Evolutionary conservation across 371 early-diverging fungal species (phyloP).

Genomic region (Mortierella sp.): DNA sequence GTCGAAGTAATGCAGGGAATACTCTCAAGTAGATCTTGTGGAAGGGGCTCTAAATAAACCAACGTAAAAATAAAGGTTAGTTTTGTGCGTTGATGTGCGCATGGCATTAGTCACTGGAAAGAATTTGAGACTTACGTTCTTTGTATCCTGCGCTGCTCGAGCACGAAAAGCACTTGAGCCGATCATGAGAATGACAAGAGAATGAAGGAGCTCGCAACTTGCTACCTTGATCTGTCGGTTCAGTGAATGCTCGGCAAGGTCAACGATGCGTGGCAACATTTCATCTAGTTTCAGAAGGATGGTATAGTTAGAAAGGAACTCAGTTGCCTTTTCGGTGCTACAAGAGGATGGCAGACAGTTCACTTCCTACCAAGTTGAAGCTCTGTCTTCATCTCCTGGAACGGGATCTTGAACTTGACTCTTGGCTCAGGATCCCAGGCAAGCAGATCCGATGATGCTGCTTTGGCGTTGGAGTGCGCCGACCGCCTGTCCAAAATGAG

Average conservation of each 20-base stretch:
- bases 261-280: conserved; percentile 79
- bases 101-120: not conserved
- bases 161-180: conserved; percentile 76
- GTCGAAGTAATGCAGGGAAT: conserved; percentile 78
- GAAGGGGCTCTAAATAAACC: conserved; percentile 64
- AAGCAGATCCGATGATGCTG: conserved; percentile 51
- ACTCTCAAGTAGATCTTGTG: conserved; percentile 72
- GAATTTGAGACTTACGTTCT: conserved; percentile 48
- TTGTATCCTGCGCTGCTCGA: conserved; percentile 56
- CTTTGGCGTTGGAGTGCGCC: conserved; percentile 25
- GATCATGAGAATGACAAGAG: conserved; percentile 77
- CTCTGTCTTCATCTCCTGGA: conserved; percentile 72
- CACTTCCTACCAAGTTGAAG: conserved; percentile 70
- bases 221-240: conserved; percentile 83
- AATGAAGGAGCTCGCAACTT: conserved; percentile 84
- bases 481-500: conserved; percentile 62
- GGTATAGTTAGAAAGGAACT: too few relatives aligned
- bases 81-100: not conserved
- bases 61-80: not conserved
- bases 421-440: conserved; percentile 72
- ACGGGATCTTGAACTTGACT: conserved; percentile 74
- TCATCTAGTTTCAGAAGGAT: conserved; percentile 64
- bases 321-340: not conserved
- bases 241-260: conserved; percentile 80
- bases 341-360: not conserved